Base-by-base conservation (phyloP, 106 monocot genomes). In the Allium cepa region DNA sequence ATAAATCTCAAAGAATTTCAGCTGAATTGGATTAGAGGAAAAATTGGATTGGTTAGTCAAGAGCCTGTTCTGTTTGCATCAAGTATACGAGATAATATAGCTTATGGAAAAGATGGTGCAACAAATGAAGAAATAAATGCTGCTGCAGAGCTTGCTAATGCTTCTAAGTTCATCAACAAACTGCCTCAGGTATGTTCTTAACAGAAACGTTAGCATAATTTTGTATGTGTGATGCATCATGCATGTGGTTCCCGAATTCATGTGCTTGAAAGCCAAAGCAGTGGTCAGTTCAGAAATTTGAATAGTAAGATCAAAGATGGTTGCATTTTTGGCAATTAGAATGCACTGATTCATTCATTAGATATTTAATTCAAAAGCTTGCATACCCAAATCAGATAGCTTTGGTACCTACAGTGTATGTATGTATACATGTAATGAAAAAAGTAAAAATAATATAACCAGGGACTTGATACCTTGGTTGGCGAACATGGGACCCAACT, bases 391-490 rank as follows among this genome's bases (percentile, higher is more conserved):
- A 36, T 36, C 36, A 36, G 36, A 36, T 36, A 36, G 36, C 36
- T 36, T 36, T 36, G 36, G 36, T 36, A 36, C 3, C 36, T 9
- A 68, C 67, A 53, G 17, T 26, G 11, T 52, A 2, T 9, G 8
- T 10, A 6, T 52, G 26, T 51, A 10, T 67, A 17, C 50, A 13
- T 16, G 52, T 50, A 13, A 52, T 67, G 49, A 45, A 12, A 64
- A 13, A 27, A 7, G 13, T 27, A 64, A 11, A 27, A 8, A 55
- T 16, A 17, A 8, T 8, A 53, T 9, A 55, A 55, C 15, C 11
- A 85, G 80, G 85, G 85, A 36, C 62, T 81, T 47, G 78, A 85
- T 66, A 85, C 85, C 26, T 65, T 81, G 69, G 85, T 81, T 47
- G 85, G 85, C 0, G 85, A 75, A 58, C 75, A 76, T 73, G 85